Evolutionary conservation across 805 yeast genomes (phyloP).

Genomic region (Cyberlindnera galapagoensis): DNA sequence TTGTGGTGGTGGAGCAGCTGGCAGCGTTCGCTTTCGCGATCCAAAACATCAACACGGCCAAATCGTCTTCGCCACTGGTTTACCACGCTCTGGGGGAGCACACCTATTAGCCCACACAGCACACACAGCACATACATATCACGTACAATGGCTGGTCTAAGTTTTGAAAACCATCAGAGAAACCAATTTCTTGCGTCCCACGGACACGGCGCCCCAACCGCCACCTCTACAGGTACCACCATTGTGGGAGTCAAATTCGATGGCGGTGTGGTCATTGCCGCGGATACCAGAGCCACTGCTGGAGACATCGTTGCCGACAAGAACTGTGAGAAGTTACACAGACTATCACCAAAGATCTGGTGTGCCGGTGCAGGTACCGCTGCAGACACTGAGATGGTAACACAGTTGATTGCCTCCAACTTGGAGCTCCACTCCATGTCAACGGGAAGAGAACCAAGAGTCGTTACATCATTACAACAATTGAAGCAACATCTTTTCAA

Average conservation of each 20-base stretch:
- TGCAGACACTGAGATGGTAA: slow-evolving; percentile 97
- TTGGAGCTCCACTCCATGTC: slow-evolving; percentile 84
- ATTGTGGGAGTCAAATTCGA: slow-evolving; percentile 93
- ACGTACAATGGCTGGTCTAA: slow-evolving; percentile 65
- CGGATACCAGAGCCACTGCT: slow-evolving; percentile 97
- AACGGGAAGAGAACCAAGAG: slow-evolving; percentile 84
- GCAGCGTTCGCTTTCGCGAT: no score
- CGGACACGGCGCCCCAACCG: slow-evolving; percentile 75
- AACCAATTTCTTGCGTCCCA: slow-evolving; percentile 65
- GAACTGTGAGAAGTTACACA: slow-evolving; percentile 92
- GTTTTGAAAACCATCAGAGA: slow-evolving; percentile 91
- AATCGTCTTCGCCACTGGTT: slow-evolving; percentile 2
- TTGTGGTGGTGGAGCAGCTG: no score
- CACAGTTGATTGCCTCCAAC: slow-evolving; percentile 86
- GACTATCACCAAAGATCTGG: slow-evolving; percentile 89
- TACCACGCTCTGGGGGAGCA: not conserved
- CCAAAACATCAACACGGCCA: no score
- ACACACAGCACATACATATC: not conserved
- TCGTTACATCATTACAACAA: slow-evolving; percentile 86
- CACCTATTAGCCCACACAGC: not conserved
- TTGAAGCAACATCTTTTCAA: slow-evolving; percentile 93
- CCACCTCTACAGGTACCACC: slow-evolving; percentile 98
- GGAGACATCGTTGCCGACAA: slow-evolving; percentile 97
- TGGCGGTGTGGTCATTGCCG: slow-evolving; percentile 96
- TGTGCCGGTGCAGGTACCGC: slow-evolving; percentile 99